Conservation (phyloP, 192 early-diverging fungal genomes). For the Phlyctochytrium planicorne region DNA sequence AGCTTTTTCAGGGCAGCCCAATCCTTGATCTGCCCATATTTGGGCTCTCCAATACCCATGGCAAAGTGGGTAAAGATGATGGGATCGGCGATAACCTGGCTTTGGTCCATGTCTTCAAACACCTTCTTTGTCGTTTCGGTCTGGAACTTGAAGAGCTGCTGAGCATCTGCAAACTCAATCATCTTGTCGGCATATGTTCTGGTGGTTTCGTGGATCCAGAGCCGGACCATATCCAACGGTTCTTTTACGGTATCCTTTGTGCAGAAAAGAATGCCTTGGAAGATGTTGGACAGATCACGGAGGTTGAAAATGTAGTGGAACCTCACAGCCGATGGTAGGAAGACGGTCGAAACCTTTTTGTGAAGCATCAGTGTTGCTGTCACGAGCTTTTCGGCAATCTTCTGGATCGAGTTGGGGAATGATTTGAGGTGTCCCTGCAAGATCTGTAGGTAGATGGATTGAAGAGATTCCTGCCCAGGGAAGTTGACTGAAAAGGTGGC, state of each 20-base stretch:
- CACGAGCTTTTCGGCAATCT: slow-evolving; percentile 57
- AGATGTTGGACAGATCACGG: slow-evolving; percentile 61
- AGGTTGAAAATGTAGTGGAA: slow-evolving; percentile 71
- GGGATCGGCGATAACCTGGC: slow-evolving; percentile 53
- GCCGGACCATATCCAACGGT: slow-evolving; percentile 52
- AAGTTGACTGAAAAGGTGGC: slow-evolving; percentile 65
- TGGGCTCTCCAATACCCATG: slow-evolving; percentile 57
- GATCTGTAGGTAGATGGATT: slow-evolving; percentile 60
- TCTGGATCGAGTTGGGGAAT: slow-evolving; percentile 55
- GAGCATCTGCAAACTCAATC: slow-evolving; percentile 49
- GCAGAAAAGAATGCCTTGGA: slow-evolving; percentile 63
- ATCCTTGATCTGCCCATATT: slow-evolving; percentile 59
- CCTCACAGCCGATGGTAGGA: slow-evolving; percentile 63
- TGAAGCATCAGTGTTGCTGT: slow-evolving; percentile 50
- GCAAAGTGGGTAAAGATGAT: slow-evolving; percentile 64
- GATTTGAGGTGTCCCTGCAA: slow-evolving; percentile 52
- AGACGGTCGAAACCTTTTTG: slow-evolving; percentile 56
- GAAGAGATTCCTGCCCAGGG: slow-evolving; percentile 56
- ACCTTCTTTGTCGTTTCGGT: slow-evolving; percentile 59
- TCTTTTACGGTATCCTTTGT: slow-evolving; percentile 61
- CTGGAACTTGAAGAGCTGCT: slow-evolving; percentile 51
- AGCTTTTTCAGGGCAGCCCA: slow-evolving; percentile 52
- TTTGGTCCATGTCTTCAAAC: slow-evolving; percentile 63
- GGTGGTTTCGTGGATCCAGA: slow-evolving; percentile 59
- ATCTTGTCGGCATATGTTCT: slow-evolving; percentile 65